Base-by-base conservation (phyloP, 2,329 filamentous ascomycete species). In the Pezicula neosporulosa region DNA sequence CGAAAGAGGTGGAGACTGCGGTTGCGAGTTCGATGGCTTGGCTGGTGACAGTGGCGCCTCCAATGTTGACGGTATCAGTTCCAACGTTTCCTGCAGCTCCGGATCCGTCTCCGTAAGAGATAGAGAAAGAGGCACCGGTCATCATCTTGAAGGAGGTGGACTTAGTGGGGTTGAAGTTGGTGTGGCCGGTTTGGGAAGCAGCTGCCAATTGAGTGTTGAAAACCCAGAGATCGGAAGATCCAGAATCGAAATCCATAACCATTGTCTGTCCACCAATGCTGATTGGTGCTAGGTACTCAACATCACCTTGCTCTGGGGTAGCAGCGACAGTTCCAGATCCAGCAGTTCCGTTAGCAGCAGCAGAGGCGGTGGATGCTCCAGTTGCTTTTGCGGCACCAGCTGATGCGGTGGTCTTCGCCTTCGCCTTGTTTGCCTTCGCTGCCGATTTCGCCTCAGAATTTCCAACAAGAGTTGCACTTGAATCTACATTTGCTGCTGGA, bases 311-410 rank as follows among this genome's bases (percentile, higher is more conserved):
- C 56, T 85, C 81, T 12, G 85, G 82, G 27, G 80, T 84, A 48
- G 85, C 83, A 28, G 80, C 72, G 48, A 89, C 88, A 38, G 77
- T 68, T 44, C 86, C 86, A 33, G 67, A 75, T 62, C 66, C 73
- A 47, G 66, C 63, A 41, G 59, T 62, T 15, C 61, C 63, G 44
- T 64, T 60, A n/a, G 61, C 60, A 41, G 59, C 58, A 15, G 38
- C 55, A 36, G 60, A 54, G 38, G 57, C 45, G 9, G 59, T 50
- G 44, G 47, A 30, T 15, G 35, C 48, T 12, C 28, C 49, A 19
- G 37, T 50, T 36, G 50, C 15, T 15, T 6, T 21, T 18, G 28
- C 21, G 21, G 47, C 46, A 10, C 21, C 21, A 21, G 21, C 43
- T 33, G 53, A 41, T 19, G 28, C 35, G 4, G 51, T 44, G 16